Percentiles rank a stretch among this genome's conserved stretches.
Conservation (phyloP, 2,329 filamentous ascomycete genomes). For the Blumeriella jaapii region DNA sequence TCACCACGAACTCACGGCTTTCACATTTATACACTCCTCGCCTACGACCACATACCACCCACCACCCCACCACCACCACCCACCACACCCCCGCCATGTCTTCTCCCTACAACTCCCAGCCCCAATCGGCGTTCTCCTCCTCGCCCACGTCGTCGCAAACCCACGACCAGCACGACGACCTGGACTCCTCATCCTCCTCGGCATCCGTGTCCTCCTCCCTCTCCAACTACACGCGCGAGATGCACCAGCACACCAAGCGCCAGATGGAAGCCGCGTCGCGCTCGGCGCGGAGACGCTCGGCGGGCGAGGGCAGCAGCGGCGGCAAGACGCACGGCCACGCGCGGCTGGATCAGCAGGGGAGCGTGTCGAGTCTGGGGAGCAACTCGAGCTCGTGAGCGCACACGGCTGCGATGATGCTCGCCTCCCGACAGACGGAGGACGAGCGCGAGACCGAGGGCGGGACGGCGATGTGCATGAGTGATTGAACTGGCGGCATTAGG, state of each 20-base stretch:
- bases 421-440: neutral
- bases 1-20: too few species aligned
- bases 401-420: neutral
- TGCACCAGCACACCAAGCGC: constrained; percentile 53
- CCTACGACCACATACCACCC: neutral
- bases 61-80: neutral
- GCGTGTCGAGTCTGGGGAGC: constrained; percentile 12
- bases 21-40: neutral
- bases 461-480: too few species aligned
- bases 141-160: constrained; percentile 1
- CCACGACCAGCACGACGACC: neutral
- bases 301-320: constrained; percentile 3
- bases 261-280: constrained; percentile 49
- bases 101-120: constrained; percentile 4
- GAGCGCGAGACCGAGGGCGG: neutral
- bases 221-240: constrained; percentile 42
- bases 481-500: too few species aligned
- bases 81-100: constrained; percentile 9
- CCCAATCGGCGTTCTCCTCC: neutral
- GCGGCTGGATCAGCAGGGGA: constrained; percentile 5
- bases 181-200: too few species aligned
- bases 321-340: constrained; percentile 10
- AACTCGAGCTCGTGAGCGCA: neutral
- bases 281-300: constrained; percentile 30
- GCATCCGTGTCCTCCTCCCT: too few species aligned